Evolutionary conservation across 805 yeast genomes (phyloP).

Genomic region (Pichia ethanolica): DNA sequence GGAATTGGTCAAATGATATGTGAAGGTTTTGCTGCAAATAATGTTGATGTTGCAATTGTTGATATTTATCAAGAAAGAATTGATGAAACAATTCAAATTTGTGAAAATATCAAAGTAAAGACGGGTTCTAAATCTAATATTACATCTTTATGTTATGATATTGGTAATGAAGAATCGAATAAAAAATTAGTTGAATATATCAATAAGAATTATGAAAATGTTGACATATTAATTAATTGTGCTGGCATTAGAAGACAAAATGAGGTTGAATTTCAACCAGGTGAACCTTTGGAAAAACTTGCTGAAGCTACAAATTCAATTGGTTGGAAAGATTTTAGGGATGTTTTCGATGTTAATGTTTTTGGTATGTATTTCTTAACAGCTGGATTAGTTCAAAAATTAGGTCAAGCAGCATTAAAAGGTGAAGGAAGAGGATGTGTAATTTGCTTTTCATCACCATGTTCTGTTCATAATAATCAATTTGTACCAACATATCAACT

Average conservation of each 20-base stretch:
- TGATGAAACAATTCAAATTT: slow-evolving; percentile 12
- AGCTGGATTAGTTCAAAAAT: slow-evolving; percentile 17
- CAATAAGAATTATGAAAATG: slow-evolving; percentile 14
- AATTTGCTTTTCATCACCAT: slow-evolving; percentile 18
- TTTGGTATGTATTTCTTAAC: slow-evolving; percentile 21
- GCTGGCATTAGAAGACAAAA: slow-evolving; percentile 21
- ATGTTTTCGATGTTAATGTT: slow-evolving; percentile 19
- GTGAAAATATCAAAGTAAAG: slow-evolving; percentile 13
- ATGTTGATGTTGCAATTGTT: slow-evolving; percentile 17
- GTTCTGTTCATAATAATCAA: slow-evolving; percentile 19
- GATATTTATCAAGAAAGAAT: slow-evolving; percentile 18
- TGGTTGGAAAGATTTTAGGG: slow-evolving; percentile 16
- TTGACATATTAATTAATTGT: slow-evolving; percentile 18
- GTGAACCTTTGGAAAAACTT: slow-evolving; percentile 15
- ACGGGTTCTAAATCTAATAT: slow-evolving; percentile 14
- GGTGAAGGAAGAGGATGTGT: slow-evolving; percentile 21
- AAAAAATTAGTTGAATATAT: slow-evolving; percentile 13
- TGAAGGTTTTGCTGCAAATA: slow-evolving; percentile 18
- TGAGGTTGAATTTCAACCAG: slow-evolving; percentile 13
- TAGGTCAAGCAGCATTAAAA: slow-evolving; percentile 18
- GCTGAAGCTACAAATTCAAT: slow-evolving; percentile 18
- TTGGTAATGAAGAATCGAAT: slow-evolving; percentile 17
- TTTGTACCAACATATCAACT: slow-evolving; percentile 21
- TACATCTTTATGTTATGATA: slow-evolving; percentile 16
- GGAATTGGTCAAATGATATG: slow-evolving; percentile 20